Evolutionary conservation across 352 stramenopile species (phyloP), one percentile per base, ranked within the genome.

Genomic region (Globisporangium cystogenes): DNA sequence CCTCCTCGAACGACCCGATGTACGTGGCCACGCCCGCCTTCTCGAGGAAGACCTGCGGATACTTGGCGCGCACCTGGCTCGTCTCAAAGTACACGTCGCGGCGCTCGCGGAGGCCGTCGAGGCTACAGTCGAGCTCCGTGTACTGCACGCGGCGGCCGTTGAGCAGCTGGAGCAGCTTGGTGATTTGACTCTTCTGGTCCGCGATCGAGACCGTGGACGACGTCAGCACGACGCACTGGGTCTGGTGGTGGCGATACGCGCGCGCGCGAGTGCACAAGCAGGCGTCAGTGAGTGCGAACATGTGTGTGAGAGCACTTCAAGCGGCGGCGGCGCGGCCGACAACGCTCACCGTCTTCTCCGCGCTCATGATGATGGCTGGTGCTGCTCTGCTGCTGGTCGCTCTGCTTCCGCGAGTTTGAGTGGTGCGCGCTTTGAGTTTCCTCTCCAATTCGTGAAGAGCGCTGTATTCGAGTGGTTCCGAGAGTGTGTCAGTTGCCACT

Each of bases 31-130:
- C 63, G 11, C 50, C 64, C 44, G 53, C 63, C 20, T 76, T 66
- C 39, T 72, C 46, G 54, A 95, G 53, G 50, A 95, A 95, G 27
- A 93, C 82, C 61, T 95, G 85, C 31, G 85, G 85, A 57, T 91
- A 95, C 68, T 89, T 90, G 60, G 70, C 85, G 55, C 85, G 80
- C 50, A 93, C 76, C 53, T 76, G 74, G 54, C 83, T 93, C 57
- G 67, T 68, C 48, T 86, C 65, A 51, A 95, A 93, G 65, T 91
- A 90, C 21, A 43, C 58, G 66, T 95, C 80, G 39, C 85, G 85
- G 44, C 64, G 70, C 40, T 73, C 74, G 27, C 77, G 82, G 64
- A 91, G 90, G 54, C 90, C 80, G 57, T 92, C 85, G 29, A 79
- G 61, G 36, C 76, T 85, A 65, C 84, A 91, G 68, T 94, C 84